Base-by-base conservation (phyloP, 257 asterid species). In the Fraxinus anomala region DNA sequence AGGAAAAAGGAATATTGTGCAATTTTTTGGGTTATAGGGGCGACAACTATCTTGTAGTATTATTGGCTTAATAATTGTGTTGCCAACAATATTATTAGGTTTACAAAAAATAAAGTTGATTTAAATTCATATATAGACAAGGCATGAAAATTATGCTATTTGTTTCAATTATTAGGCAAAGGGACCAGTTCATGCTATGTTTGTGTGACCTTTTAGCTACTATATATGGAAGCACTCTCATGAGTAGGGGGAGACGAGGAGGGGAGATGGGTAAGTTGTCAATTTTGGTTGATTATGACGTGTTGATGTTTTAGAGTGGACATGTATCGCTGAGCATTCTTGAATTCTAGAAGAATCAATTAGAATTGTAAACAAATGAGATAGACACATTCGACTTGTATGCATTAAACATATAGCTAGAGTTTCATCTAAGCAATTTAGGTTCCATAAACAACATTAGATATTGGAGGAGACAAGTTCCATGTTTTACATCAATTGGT, bases 131-230 rank as follows among this genome's bases (percentile, higher is more conserved):
- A 2, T 61, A 23, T 21, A 23, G 72, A 65, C 74, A 69, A 23
- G 28, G 49, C 49, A 56, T 70, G 70, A 74, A 74, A 56, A 68
- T 68, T 54, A 70, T 34, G 77, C 73, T 73, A 65, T 61, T 69
- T 71, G 56, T 63, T 80, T 74, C 80, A 78, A 69, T 82, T 47
- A 78, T 74, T 82, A 9, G 16, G 16, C 49, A 11, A 42, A 42
- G 21, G 80, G 82, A 75, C 80, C 80, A 59, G 17, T 47, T 59
- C 14, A 49, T 56, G 6, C 6, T 10, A 8, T 40, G 47, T 40
- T 12, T 42, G 3, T 42, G 49, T 42, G 49, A 14, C 49, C 17
- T 42, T 37, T 42, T 10, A 40, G 49, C 12, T 37, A 37, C 13
- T 40, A 40, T 40, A 10, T 40, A 40, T 9, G 47, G 14, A 40